phyloP scores from a whole-genome alignment of 228 moss, liverwort and hornwort genomes.

The Sphagnum magellanicum region DNA sequence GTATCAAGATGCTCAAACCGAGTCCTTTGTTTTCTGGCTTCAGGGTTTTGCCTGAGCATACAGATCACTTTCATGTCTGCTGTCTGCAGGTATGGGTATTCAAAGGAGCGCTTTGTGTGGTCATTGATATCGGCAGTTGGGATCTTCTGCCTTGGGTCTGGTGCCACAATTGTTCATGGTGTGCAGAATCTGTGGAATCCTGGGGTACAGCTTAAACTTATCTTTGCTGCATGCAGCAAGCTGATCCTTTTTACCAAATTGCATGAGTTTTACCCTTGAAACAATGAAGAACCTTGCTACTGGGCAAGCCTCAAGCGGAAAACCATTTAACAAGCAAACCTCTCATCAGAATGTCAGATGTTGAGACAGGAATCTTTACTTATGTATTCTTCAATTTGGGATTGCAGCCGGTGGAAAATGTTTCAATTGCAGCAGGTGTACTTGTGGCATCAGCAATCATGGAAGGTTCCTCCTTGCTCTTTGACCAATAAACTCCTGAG shows the following conservation, averaged over 20 bases:
- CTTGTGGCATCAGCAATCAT: slow-evolving; percentile 75
- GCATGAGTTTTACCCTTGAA: too few species aligned
- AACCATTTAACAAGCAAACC: too few species aligned
- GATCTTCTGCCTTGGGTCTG: slow-evolving; percentile 97
- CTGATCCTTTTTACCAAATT: neutral
- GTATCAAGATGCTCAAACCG: too few species aligned
- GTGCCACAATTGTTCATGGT: slow-evolving; percentile 97
- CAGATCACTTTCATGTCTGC: neutral
- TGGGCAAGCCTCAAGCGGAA: too few species aligned
- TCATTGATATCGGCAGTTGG: slow-evolving; percentile 98
- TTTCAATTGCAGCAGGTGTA: slow-evolving; percentile 71
- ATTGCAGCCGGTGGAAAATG: slow-evolving; percentile 66
- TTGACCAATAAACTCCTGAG: neutral
- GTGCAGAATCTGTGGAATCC: slow-evolving; percentile 86
- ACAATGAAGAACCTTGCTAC: too few species aligned
- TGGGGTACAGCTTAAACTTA: slow-evolving; percentile 32
- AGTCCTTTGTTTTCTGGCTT: too few species aligned
- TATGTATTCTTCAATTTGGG: too few species aligned
- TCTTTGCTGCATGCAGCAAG: neutral
- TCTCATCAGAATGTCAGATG: too few species aligned
- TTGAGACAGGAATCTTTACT: too few species aligned
- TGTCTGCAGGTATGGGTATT: slow-evolving; percentile 78
- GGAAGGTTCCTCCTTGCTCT: slow-evolving; percentile 64
- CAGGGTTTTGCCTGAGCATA: too few species aligned
- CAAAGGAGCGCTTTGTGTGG: slow-evolving; percentile 97